A percentile compares a stretch with the other conserved stretches of the same genome.
phyloP scores from a whole-genome alignment of 2,329 filamentous ascomycete species.

The Nemania sp. region DNA sequence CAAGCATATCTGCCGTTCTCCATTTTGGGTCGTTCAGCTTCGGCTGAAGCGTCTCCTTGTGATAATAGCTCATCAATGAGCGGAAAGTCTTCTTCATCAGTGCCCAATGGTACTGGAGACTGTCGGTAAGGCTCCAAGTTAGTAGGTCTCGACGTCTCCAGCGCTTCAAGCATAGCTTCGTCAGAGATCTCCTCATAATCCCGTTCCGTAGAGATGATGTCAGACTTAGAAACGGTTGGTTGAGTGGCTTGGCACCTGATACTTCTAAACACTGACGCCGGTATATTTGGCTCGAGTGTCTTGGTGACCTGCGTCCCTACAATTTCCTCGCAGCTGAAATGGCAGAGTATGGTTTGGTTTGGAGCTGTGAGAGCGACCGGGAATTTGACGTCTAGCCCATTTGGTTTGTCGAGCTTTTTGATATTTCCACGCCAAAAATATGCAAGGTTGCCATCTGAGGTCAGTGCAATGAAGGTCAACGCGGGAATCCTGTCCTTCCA shows the following conservation, averaged over 20 bases:
- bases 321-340: conserved; percentile 84
- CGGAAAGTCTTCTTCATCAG: conserved; percentile 51
- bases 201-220: conserved; percentile 24
- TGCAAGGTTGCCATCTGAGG: conserved; percentile 67
- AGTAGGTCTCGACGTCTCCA: conserved; percentile 27
- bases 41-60: conserved; percentile 28
- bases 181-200: conserved; percentile 47
- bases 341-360: conserved; percentile 66
- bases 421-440: conserved; percentile 71
- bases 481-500: conserved; percentile 71
- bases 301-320: conserved; percentile 58
- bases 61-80: conserved; percentile 56
- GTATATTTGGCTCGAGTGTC: conserved; percentile 38
- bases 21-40: conserved; percentile 54
- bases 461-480: conserved; percentile 75
- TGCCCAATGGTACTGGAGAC: conserved; percentile 17
- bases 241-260: neutral
- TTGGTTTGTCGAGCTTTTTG: conserved; percentile 64
- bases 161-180: conserved; percentile 46
- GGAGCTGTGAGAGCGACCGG: conserved; percentile 57
- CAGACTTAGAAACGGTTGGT: neutral
- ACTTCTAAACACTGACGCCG: conserved; percentile 40
- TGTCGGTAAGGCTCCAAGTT: conserved; percentile 31
- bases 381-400: conserved; percentile 61
- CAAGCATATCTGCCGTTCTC: conserved; percentile 75